Base-by-base conservation (phyloP, 805 yeast species). In the Metschnikowia gruessii region DNA sequence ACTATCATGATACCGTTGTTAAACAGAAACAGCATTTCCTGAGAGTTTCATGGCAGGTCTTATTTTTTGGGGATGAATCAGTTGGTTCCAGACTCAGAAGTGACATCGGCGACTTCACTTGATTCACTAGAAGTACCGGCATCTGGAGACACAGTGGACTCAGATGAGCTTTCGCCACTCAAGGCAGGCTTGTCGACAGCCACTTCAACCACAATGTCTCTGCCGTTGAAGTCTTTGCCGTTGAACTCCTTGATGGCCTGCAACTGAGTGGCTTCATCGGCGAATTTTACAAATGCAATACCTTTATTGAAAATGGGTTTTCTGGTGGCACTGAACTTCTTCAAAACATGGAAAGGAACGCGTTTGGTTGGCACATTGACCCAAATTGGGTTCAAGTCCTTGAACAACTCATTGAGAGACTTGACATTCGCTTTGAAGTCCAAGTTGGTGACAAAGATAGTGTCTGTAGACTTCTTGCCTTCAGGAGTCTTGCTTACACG, bases 231-330 rank as follows among this genome's bases (percentile, higher is more conserved):
- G 43, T 74, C 76, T 28, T 35, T 75, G 43, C 89, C 95, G 53
- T 85, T 76, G 64, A 82, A 82, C 58, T 80, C 79, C 31, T 74
- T 80, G 50, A 87, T 79, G n/a, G 95, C 96, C 61, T 73, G 69
- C 58, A 76, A 67, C 59, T 88, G 95, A 37, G 75, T 74, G 41
- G 78, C 85, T 54, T 82, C 80, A 48, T 75, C 68, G 41, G 79
- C 72, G 54, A 83, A 81, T 53, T 77, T 77, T 52, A 82, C 79
- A 60, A 84, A 80, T 3, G 85, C 87, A 63, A 79, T 80, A 36
- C 90, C 90, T 59, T 78, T 79, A 58, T 79, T 80, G 58, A 68
- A 75, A 45, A 79, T 66, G 16, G 54, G 52, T 34, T 34, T 47
- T 50, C 66, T 66, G 50, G 75, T 70, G 40, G 79, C 77, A 47